Evolutionary conservation across 441 rosid species (phyloP), one percentile per base, ranked within the genome.

Genomic region (Bocquillonia castaneifolia): DNA sequence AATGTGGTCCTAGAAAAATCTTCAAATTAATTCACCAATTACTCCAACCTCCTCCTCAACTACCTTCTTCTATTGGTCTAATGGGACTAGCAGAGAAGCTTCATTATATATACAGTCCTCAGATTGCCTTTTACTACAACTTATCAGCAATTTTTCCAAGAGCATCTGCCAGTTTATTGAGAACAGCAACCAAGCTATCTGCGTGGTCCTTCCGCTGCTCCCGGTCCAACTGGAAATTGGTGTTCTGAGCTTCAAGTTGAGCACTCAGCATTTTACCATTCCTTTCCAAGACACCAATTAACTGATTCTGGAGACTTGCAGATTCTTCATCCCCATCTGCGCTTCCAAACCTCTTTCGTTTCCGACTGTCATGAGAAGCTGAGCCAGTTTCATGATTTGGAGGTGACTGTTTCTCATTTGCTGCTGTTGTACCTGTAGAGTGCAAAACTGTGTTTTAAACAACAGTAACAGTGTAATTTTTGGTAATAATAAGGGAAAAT

Each of bases 191-290:
- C 74, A 94, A 54, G 76, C 80, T 81, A 66, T 84, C 84, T 8
- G 85, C 71, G 6, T 89, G 93, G 68, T 85, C 86, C 80, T 82
- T 92, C 67, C 99, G 78, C 78, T 91, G 97, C 83, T 91, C 97
- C 69, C 97, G 74, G 70, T 91, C 97, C 79, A 88, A 76, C 72
- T 81, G 90, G 37, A 78, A 82, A 67, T 86, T 85, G 74, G 58
- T 78, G 81, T 90, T 94, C 79, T 94, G 99, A 71, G 88, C 88
- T 84, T 94, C 96, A 17, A 93, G 99, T 67, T 90, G 97, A 54
- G 92, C 83, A 6, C 80, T 81, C 79, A 94, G 79, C 83, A 88
- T 81, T 74, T 84, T 85, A n/a, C 97, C 90, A 50, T 91, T 94
- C 80, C 81, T 84, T 75, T 90, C 97, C 55, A 94, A 72, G 36